These are phyloP conservation scores for Apiospora hydei DNA, from an alignment of 2,329 filamentous ascomycete species.

Conservation along the genomic window DNA sequence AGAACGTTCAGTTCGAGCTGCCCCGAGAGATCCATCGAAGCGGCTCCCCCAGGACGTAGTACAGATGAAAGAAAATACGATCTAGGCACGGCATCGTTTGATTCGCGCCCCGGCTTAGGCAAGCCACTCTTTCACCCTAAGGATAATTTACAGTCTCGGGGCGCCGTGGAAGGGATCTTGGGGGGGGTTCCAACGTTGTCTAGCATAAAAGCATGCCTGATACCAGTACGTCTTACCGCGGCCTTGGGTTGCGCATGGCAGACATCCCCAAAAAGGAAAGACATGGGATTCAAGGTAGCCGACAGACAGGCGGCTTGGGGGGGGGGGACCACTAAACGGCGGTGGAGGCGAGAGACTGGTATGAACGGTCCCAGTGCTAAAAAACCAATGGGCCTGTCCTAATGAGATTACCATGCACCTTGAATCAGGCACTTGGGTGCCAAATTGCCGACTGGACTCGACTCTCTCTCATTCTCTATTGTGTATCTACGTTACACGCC, in stretches of 20 bases:
- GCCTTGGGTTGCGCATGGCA: background rate
- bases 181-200: conserved; percentile 7
- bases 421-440: conserved; percentile 1
- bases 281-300: background rate
- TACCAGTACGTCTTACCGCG: background rate
- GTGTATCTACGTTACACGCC: background rate
- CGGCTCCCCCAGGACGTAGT: background rate
- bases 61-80: conserved; percentile 9
- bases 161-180: conserved; percentile 6
- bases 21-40: background rate
- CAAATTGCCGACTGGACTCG: background rate
- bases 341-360: conserved; percentile 12
- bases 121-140: background rate
- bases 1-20: background rate
- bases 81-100: background rate
- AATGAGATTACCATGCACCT: conserved; percentile 12
- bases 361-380: conserved; percentile 5
- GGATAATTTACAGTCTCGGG: conserved; percentile 5
- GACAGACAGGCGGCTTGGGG: too few relatives aligned
- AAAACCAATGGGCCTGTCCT: background rate
- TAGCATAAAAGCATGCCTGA: conserved; percentile 3
- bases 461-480: background rate
- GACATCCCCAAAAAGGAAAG: background rate
- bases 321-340: background rate
- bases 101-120: background rate